Base-by-base conservation (phyloP, 257 asterid species). In the Forsythia viridissima region DNA sequence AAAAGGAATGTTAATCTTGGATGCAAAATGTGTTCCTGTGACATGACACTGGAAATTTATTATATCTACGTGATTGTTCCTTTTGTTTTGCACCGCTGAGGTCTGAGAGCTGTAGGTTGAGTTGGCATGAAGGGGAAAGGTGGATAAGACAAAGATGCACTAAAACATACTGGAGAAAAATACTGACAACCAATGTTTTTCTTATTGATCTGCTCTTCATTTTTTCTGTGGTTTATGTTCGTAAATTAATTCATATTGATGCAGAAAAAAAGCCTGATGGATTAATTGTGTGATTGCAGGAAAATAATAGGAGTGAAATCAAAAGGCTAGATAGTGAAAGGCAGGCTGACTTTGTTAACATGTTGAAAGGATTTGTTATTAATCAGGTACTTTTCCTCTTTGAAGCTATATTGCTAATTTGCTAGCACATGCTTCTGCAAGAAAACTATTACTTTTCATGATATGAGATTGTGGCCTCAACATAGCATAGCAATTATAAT, bases 241-340 rank as follows among this genome's bases (percentile, higher is more conserved):
- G 18, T 30, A 16, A 66, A 66, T 76, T 6, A 41, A 59, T 68
- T 79, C 44, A 40, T 44, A 65, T 70, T 66, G 74, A 74, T 48
- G 38, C 72, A 61, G 40, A 63, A 63, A 61, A 24, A 61, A 8
- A 7, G 11, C 6, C 69, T 61, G 69, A 24, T 24, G 36, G 68
- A 46, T 72, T 84, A 69, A 76, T 73, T 59, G 43, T 68, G 73
- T 80, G 68, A 72, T 82, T 84, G 86, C 94, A 96, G 99, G 99
- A 93, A 86, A 90, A 94, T 73, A 96, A 96, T 80, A 87, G 86
- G 85, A 85, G 82, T 51, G 99, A 96, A 82, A 90, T 89, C 63
- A 91, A 88, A 84, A 91, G 99, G 89, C 88, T 96, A 18, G 94
- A 96, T 67, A 81, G 76, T 71, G 99, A 93, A 85, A 90, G 97